Base-by-base conservation (phyloP, 257 asterid species). In the Paraleonurus japonicus region DNA sequence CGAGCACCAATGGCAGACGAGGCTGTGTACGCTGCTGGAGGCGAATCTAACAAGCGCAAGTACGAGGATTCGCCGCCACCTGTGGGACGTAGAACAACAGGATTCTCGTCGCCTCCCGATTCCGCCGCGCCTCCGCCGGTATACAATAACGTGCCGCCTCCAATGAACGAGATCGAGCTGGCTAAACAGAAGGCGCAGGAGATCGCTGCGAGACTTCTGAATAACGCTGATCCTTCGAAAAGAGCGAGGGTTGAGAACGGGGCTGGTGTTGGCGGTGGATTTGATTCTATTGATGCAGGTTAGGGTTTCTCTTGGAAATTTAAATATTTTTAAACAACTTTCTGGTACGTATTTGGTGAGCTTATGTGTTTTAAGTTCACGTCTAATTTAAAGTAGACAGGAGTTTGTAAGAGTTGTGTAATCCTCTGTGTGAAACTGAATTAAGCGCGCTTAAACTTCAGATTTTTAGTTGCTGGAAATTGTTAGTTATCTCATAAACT, bases 111-210 rank as follows among this genome's bases (percentile, higher is more conserved):
- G 28, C 75, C 87, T 30, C 87, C 92, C 1, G 93, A 85, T 59
- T 77, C 80, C 59, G 82, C 81, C 4, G 68, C 71, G 17, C 87
- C 82, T 19, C 85, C 87, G 24, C 47, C 92, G 17, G 69, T 94
- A 15, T 90, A 89, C 81, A 87, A 84, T 79, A 87, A 24, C 79
- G 96, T 85, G 19, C 97, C 96, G 1, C 92, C 95, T 27, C 93
- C 96, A 0, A 67, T 85, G 89, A 89, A 71, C 75, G 96, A 90
- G 72, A 86, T 93, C 76, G 96, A 90, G 85, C 58, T 83, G 43
- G 98, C 98, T 33, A 93, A 93, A 68, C 98, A 85, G 82, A 93
- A 86, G 79, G 97, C 96, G 32, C 98, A 90, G 75, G 96, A 89
- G 81, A 89, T 93, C 53, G 99, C 99, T 10, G 92, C 95, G 20